Conservation (phyloP, 257 asterid genomes). For the Petunia axillaris region DNA sequence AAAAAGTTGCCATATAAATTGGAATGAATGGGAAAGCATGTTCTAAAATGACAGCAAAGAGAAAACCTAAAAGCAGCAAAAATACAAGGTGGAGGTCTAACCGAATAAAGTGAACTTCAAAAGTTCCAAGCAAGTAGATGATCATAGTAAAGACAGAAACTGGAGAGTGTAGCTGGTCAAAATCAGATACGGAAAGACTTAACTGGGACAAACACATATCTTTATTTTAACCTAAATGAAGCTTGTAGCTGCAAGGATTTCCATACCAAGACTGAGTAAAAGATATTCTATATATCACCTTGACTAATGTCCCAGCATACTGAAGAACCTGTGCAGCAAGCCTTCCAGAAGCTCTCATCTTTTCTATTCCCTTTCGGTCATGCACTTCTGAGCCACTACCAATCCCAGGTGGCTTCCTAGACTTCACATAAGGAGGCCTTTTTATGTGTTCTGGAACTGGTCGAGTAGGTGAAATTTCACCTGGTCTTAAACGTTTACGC, state of each 20-base stretch:
- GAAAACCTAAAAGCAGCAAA: constrained; percentile 3
- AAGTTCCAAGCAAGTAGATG: background rate
- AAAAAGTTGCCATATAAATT: background rate
- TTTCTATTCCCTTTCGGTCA: constrained; percentile 76
- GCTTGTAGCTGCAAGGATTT: background rate
- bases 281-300: constrained; percentile 53
- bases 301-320: constrained; percentile 89
- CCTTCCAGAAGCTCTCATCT: constrained; percentile 96
- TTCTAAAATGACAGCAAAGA: background rate
- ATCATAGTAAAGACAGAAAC: background rate
- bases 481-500: constrained; percentile 70
- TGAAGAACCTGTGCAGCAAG: constrained; percentile 97
- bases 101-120: background rate
- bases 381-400: constrained; percentile 74
- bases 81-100: background rate
- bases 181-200: constrained; percentile 1
- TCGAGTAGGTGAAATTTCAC: constrained; percentile 76
- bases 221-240: constrained; percentile 10
- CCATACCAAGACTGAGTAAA: background rate
- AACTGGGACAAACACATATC: background rate
- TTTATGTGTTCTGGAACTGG: constrained; percentile 79
- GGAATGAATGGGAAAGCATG: background rate
- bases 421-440: constrained; percentile 81
- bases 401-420: constrained; percentile 80
- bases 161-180: no score